Conservation (phyloP, 73 alveolate genomes). For the Paramecium pentaurelia region DNA sequence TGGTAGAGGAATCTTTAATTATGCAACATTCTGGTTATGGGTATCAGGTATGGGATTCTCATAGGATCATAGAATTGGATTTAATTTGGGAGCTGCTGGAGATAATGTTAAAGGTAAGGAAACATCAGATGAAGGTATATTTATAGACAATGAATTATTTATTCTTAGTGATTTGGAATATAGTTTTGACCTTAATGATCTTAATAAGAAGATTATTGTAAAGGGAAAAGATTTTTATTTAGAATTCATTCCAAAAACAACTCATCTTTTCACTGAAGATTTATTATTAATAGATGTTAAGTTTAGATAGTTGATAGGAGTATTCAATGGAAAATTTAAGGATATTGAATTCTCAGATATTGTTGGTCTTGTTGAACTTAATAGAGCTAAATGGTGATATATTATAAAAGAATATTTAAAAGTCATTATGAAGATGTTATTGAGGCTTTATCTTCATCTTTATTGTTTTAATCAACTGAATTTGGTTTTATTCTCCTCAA, state of each 20-base stretch:
- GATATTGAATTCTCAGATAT: conserved; percentile 1
- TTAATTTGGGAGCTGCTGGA: conserved; percentile 46
- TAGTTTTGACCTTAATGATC: not conserved
- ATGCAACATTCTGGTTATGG: conserved; percentile 38
- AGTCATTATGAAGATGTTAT: not conserved
- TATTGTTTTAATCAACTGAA: not conserved
- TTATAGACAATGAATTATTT: not conserved
- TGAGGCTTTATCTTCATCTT: not conserved
- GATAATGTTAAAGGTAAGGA: not conserved
- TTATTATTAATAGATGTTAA: not conserved
- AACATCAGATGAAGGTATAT: conserved; percentile 8
- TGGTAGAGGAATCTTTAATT: conserved; percentile 37
- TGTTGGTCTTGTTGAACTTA: not conserved
- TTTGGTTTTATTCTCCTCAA: not conserved
- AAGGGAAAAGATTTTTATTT: not conserved
- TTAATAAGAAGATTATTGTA: not conserved
- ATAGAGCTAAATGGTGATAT: conserved; percentile 15
- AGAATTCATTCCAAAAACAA: not conserved
- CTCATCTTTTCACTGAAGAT: not conserved
- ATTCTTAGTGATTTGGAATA: not conserved
- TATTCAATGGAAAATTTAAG: not conserved
- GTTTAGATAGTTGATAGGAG: not conserved
- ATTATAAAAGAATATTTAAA: not conserved
- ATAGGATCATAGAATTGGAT: not conserved
- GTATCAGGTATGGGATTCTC: conserved; percentile 11